These are phyloP conservation scores for Blastobotrys chiropterorum DNA, from an alignment of 805 yeast species.

Conservation along the genomic window DNA sequence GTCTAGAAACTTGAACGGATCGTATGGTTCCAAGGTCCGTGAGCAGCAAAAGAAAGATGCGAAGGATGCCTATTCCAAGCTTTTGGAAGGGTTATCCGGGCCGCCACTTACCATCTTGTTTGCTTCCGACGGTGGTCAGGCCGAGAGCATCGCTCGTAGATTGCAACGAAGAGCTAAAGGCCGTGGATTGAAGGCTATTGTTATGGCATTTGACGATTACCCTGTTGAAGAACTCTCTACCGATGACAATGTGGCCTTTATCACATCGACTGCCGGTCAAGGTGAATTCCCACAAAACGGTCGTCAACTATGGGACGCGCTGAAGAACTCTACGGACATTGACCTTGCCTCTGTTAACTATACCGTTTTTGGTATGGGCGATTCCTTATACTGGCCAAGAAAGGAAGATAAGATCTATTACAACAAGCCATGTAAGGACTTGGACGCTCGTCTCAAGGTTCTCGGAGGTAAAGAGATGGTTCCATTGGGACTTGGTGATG, in stretches of 20 bases:
- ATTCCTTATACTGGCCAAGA: conserved; percentile 92
- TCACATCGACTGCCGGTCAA: conserved; percentile 76
- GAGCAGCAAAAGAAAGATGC: conserved; percentile 60
- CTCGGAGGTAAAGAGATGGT: conserved; percentile 70
- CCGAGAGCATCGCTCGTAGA: conserved; percentile 73
- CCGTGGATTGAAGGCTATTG: conserved; percentile 66
- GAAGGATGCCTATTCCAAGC: conserved; percentile 65
- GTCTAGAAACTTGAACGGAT: conserved; percentile 61
- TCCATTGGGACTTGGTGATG: conserved; percentile 87
- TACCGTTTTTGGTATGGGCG: conserved; percentile 74
- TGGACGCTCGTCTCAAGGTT: conserved; percentile 54
- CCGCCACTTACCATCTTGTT: conserved; percentile 83
- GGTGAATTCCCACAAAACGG: conserved; percentile 86
- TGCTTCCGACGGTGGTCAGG: conserved; percentile 92
- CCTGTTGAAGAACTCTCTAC: conserved; percentile 66
- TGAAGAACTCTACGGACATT: conserved; percentile 53
- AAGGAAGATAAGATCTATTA: conserved; percentile 91
- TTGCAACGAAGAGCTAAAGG: conserved; percentile 72
- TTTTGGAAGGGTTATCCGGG: conserved; percentile 83
- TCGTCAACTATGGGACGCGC: conserved; percentile 65
- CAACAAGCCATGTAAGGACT: conserved; percentile 82
- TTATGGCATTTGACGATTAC: conserved; percentile 63
- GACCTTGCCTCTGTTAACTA: conserved; percentile 55
- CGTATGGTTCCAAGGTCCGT: conserved; percentile 56
- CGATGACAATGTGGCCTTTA: conserved; percentile 62